Evolutionary conservation across 2,329 filamentous ascomycete species (phyloP).

Genomic region (Penicillium sp.): DNA sequence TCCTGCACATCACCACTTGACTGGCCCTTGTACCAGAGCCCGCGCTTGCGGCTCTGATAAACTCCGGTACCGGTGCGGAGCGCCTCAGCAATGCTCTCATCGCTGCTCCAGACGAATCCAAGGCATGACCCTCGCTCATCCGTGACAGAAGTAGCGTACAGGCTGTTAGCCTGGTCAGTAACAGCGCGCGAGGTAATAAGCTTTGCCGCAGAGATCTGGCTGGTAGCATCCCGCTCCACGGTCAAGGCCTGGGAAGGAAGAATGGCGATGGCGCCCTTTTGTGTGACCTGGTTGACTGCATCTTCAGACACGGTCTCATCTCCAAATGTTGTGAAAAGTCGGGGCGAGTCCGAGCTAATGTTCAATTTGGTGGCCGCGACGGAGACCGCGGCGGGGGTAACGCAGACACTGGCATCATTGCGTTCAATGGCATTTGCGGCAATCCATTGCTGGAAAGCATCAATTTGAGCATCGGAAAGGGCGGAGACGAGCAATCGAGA

Average conservation of each 20-base stretch:
- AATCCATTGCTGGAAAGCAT: conserved; percentile 50
- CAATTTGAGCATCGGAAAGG: conserved; percentile 45
- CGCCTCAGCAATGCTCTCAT: conserved; percentile 86
- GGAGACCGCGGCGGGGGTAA: conserved; percentile 46
- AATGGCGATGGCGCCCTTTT: conserved; percentile 69
- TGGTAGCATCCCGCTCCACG: conserved; percentile 64
- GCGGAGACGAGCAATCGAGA: conserved; percentile 64
- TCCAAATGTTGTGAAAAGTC: conserved; percentile 47
- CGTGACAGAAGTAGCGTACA: conserved; percentile 88
- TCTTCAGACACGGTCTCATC: conserved; percentile 51
- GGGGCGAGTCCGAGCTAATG: conserved; percentile 47
- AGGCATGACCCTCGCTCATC: conserved; percentile 85
- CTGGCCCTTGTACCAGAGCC: conserved; percentile 95
- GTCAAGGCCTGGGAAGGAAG: conserved; percentile 75
- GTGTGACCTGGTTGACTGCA: conserved; percentile 55
- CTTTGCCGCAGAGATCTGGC: conserved; percentile 69
- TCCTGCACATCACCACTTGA: conserved; percentile 94
- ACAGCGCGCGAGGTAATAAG: conserved; percentile 77
- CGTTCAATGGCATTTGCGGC: conserved; percentile 43
- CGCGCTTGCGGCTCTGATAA: conserved; percentile 94
- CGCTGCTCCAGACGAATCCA: conserved; percentile 92
- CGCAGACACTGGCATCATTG: conserved; percentile 44
- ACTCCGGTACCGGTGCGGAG: conserved; percentile 81
- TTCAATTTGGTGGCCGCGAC: conserved; percentile 46
- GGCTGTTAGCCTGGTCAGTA: conserved; percentile 80